Conservation (phyloP, 257 asterid genomes). For the Cordia subcordata region DNA sequence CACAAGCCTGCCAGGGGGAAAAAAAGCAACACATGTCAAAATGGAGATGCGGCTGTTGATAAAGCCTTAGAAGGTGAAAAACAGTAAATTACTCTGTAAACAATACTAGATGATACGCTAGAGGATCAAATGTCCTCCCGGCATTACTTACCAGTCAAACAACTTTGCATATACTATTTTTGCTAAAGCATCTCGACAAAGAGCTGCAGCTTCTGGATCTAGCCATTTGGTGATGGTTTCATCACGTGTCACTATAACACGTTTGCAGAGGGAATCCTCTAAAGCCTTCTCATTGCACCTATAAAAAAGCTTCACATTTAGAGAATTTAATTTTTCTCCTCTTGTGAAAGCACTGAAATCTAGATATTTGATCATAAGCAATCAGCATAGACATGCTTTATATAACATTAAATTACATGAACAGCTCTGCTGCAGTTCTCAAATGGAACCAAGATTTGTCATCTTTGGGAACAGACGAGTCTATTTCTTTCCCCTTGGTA, state of each 20-base stretch:
- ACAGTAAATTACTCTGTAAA: background rate
- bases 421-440: constrained; percentile 85
- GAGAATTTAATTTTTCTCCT: constrained; percentile 4
- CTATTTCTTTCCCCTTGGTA: constrained; percentile 82
- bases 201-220: constrained; percentile 89
- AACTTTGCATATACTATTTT: constrained; percentile 85
- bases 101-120: background rate
- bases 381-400: constrained; percentile 6
- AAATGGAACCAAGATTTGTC: constrained; percentile 92
- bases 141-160: constrained; percentile 76
- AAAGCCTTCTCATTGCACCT: constrained; percentile 94
- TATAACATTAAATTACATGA: constrained; percentile 53
- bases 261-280: constrained; percentile 94
- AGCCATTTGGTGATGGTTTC: constrained; percentile 86
- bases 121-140: background rate
- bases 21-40: background rate
- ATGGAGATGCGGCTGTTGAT: background rate
- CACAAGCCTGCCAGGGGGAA: constrained; percentile 40
- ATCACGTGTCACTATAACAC: constrained; percentile 94
- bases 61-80: background rate
- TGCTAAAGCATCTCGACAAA: constrained; percentile 94
- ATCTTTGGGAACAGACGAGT: constrained; percentile 94
- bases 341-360: background rate
- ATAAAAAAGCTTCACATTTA: constrained; percentile 17
- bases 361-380: background rate